Evolutionary conservation across 2,329 filamentous ascomycete genomes (phyloP).

Genomic region (Colletotrichum chrysophilum): DNA sequence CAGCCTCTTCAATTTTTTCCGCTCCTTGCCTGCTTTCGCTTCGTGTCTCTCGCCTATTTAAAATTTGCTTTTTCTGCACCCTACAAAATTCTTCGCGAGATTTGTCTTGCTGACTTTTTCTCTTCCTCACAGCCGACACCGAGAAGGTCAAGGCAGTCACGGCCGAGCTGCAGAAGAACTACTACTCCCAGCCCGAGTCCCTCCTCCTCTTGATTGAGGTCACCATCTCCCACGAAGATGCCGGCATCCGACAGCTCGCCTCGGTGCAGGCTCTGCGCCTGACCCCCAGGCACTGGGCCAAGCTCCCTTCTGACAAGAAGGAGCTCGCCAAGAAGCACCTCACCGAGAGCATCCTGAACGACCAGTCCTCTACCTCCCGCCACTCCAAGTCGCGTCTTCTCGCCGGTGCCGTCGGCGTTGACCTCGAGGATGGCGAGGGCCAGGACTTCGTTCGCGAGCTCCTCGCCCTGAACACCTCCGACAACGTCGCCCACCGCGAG

Average conservation of each 20-base stretch:
- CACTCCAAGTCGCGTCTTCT: slow-evolving; percentile 90
- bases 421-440: slow-evolving; percentile 76
- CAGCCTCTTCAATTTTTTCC: slow-evolving; percentile 13
- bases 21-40: slow-evolving; percentile 18
- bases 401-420: slow-evolving; percentile 82
- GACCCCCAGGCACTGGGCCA: slow-evolving; percentile 84
- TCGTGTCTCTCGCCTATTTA: slow-evolving; percentile 17
- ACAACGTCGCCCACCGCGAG: slow-evolving; percentile 80
- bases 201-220: slow-evolving; percentile 88
- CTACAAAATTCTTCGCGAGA: neutral
- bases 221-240: slow-evolving; percentile 76
- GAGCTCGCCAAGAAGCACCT: slow-evolving; percentile 80
- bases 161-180: slow-evolving; percentile 88
- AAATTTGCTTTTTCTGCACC: neutral
- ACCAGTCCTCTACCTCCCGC: slow-evolving; percentile 76
- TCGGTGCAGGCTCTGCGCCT: slow-evolving; percentile 88
- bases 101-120: slow-evolving; percentile 34
- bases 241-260: slow-evolving; percentile 83
- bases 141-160: slow-evolving; percentile 90
- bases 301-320: slow-evolving; percentile 77
- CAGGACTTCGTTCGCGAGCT: slow-evolving; percentile 84
- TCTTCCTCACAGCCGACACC: slow-evolving; percentile 73
- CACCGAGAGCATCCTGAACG: slow-evolving; percentile 81
- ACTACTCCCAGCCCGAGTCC: slow-evolving; percentile 85
- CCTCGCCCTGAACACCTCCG: slow-evolving; percentile 77